Conservation (phyloP, 116 monocot species). For the Iris pallida region DNA sequence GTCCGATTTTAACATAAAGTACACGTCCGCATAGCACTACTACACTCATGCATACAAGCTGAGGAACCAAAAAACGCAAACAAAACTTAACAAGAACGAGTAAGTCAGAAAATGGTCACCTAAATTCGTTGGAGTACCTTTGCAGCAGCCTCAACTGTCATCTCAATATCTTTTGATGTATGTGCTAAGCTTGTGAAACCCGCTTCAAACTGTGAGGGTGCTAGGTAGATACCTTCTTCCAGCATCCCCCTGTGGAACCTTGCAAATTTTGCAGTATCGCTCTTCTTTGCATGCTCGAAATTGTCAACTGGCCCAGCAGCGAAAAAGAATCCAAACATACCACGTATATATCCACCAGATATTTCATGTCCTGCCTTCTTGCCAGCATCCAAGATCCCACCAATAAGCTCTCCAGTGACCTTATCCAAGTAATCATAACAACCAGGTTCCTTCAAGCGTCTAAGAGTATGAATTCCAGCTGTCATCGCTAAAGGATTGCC, state of each 20-base stretch:
- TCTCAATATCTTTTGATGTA: conserved; percentile 20
- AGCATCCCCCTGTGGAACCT: conserved; percentile 30
- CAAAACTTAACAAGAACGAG: too few relatives aligned
- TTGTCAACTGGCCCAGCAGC: conserved; percentile 19
- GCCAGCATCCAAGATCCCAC: conserved; percentile 2
- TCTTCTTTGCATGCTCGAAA: conserved; percentile 13
- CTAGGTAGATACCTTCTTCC: conserved; percentile 28
- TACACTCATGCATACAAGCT: too few relatives aligned
- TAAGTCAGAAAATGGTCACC: too few relatives aligned
- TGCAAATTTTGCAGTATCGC: conserved; percentile 18
- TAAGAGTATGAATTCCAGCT: conserved; percentile 25
- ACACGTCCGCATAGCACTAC: too few relatives aligned
- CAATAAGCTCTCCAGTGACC: not conserved
- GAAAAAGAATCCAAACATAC: conserved; percentile 9
- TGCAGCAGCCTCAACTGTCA: conserved; percentile 19
- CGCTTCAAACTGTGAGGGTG: conserved; percentile 28
- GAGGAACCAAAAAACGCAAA: too few relatives aligned
- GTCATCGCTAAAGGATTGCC: conserved; percentile 8
- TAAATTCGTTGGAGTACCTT: conserved; percentile 15
- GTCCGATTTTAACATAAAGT: too few relatives aligned
- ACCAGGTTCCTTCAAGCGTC: conserved; percentile 20
- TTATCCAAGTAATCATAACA: conserved; percentile 26
- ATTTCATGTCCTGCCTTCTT: conserved; percentile 6
- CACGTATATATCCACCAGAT: not conserved
- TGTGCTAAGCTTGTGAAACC: conserved; percentile 31